Conservation (phyloP, 2,329 filamentous ascomycete genomes). For the Penicillium corylophilum region DNA sequence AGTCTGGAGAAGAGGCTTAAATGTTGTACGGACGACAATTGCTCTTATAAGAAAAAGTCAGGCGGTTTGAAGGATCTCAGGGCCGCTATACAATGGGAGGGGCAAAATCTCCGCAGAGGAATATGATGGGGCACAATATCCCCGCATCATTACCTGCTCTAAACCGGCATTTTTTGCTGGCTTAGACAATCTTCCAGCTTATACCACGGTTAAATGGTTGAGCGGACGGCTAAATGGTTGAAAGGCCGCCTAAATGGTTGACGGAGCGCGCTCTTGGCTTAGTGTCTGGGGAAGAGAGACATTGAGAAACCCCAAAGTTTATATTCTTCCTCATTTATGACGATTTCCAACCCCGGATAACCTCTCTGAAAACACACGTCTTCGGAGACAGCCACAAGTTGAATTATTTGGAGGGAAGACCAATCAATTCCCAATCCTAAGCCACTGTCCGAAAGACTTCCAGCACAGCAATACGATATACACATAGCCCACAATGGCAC, state of each 20-base stretch:
- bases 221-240: neutral
- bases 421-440: neutral
- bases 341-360: neutral
- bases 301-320: neutral
- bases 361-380: slow-evolving; percentile 1
- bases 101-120: slow-evolving; percentile 1
- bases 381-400: neutral
- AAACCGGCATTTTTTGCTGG: neutral
- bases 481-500: slow-evolving; percentile 2
- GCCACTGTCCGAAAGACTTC: neutral
- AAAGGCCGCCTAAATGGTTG: slow-evolving; percentile 1
- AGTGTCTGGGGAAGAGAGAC: neutral
- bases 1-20: slow-evolving; percentile 1
- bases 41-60: slow-evolving; percentile 3
- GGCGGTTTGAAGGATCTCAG: neutral
- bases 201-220: neutral
- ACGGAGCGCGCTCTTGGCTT: neutral
- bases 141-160: slow-evolving; percentile 1
- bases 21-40: neutral
- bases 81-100: slow-evolving; percentile 1
- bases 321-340: neutral
- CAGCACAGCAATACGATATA: slow-evolving; percentile 1
- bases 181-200: neutral
- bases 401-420: neutral
- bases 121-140: slow-evolving; percentile 1